A percentile compares a stretch with the other conserved stretches of the same genome.
Evolutionary conservation across 1,139 yeast genomes (phyloP).

Genomic region (Scheffersomyces illinoinensis): DNA sequence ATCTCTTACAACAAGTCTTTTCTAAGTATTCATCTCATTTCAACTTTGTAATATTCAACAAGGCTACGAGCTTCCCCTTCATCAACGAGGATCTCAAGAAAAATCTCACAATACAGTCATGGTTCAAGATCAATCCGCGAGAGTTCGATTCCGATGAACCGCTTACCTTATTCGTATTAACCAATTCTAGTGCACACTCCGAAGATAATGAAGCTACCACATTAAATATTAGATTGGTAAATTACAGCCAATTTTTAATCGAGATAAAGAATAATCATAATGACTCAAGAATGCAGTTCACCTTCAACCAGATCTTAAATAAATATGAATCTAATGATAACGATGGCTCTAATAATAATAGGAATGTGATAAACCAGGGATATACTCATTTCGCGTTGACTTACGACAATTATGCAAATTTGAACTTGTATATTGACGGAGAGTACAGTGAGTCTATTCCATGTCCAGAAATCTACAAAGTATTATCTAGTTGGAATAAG

Average conservation of each 20-base stretch:
- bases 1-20: slow-evolving; percentile 26
- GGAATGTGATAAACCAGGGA: slow-evolving; percentile 20
- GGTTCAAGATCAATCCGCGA: slow-evolving; percentile 33
- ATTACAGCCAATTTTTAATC: slow-evolving; percentile 33
- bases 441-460: slow-evolving; percentile 49
- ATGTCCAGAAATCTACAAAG: slow-evolving; percentile 35
- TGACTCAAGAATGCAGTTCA: slow-evolving; percentile 29
- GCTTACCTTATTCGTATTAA: slow-evolving; percentile 26
- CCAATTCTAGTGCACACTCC: slow-evolving; percentile 23
- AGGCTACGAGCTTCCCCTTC: slow-evolving; percentile 13
- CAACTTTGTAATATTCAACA: slow-evolving; percentile 31
- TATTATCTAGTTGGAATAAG: slow-evolving; percentile 38
- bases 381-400: slow-evolving; percentile 38
- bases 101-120: slow-evolving; percentile 30
- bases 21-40: slow-evolving; percentile 28
- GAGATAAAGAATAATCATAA: slow-evolving; percentile 27
- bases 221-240: slow-evolving; percentile 29
- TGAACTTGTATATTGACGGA: slow-evolving; percentile 42
- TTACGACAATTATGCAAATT: slow-evolving; percentile 37
- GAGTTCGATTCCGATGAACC: slow-evolving; percentile 16
- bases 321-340: neutral
- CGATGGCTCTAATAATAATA: neutral
- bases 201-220: slow-evolving; percentile 18
- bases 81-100: slow-evolving; percentile 8
- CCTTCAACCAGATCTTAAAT: slow-evolving; percentile 34